phyloP scores from a whole-genome alignment of 805 yeast genomes.

The Myxozyma melibiosi region DNA sequence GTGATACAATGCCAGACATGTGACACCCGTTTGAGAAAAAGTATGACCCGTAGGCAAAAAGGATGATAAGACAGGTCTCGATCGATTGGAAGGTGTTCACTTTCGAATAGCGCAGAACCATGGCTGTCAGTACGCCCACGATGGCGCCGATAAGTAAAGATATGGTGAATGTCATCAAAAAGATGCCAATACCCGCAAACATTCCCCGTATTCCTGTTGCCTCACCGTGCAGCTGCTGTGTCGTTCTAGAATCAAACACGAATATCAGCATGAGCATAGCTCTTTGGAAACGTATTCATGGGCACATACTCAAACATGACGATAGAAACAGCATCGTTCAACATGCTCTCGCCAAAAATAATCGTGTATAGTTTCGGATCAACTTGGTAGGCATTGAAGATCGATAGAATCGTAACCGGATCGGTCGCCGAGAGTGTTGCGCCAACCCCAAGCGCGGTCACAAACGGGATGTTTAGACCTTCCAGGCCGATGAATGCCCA shows the following conservation, averaged over 20 bases:
- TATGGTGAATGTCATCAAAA: conserved; percentile 88
- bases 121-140: conserved; percentile 85
- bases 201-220: conserved; percentile 71
- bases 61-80: conserved; percentile 87
- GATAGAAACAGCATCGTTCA: conserved; percentile 97
- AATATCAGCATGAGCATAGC: not conserved
- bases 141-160: conserved; percentile 87
- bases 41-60: conserved; percentile 93
- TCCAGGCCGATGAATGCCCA: conserved; percentile 94
- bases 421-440: conserved; percentile 98
- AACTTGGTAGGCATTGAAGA: conserved; percentile 95
- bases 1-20: conserved; percentile 84
- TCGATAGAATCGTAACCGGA: conserved; percentile 94
- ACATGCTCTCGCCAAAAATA: conserved; percentile 92
- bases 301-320: conserved; percentile 95
- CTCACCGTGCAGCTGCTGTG: conserved; percentile 92
- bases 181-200: conserved; percentile 91
- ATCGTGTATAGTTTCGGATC: conserved; percentile 97
- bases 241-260: conserved; percentile 52
- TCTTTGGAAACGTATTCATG: not conserved
- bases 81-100: conserved; percentile 94
- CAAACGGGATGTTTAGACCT: conserved; percentile 83
- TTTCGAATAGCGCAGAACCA: conserved; percentile 87
- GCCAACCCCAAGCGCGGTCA: conserved; percentile 95
- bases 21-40: conserved; percentile 98